Base-by-base conservation (phyloP, 1,284 basidiomycete species). In the Microbotryum lychnidis-dioicae region DNA sequence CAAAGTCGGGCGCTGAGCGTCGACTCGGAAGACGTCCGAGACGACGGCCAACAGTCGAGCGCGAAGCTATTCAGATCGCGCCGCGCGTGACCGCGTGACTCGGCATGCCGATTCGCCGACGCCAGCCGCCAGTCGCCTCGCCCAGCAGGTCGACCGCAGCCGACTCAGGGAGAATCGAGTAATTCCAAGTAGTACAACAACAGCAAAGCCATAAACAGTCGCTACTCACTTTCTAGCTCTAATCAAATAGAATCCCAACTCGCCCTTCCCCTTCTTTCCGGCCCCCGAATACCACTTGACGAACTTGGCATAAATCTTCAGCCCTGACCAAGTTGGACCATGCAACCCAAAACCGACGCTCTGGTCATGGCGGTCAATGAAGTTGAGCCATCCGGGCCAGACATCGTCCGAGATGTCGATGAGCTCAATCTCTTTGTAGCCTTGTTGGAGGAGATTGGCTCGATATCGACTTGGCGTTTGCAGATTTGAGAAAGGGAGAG, bases 231-330 rank as follows among this genome's bases (percentile, higher is more conserved):
- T 65, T n/a, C 37, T 57, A 21, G 63, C 63, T 8, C 50, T 47
- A 5, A 65, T 27, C 33, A 65, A 18, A 23, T 49, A 60, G 45
- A 55, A 62, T 25, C 57, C 48, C 33, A 65, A 25, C 25, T 46
- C 57, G 3, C 25, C 9, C 25, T 33, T 20, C 4, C 55, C 57
- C 4, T 55, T 50, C 18, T 18, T 9, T 10, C 51, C 33, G 0
- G 20, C 21, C 1, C 63, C 60, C 7, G 53, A 53, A 20, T 65
- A 65, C 63, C 63, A 65, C 33, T 33, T 58, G 8, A 62, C 63
- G 10, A 65, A 54, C 14, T 33, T 48, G 3, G 63, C 54, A 29
- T 65, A 65, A 47, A n/a, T 46, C 31, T 16, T 16, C n/a, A 65
- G 18, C 16, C 47, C 55, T 20, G 16, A 20, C 63, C 63, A 65